These are phyloP conservation scores for Pisolithus tinctorius DNA, from an alignment of 768 basidiomycete genomes.

Conservation along the genomic window DNA sequence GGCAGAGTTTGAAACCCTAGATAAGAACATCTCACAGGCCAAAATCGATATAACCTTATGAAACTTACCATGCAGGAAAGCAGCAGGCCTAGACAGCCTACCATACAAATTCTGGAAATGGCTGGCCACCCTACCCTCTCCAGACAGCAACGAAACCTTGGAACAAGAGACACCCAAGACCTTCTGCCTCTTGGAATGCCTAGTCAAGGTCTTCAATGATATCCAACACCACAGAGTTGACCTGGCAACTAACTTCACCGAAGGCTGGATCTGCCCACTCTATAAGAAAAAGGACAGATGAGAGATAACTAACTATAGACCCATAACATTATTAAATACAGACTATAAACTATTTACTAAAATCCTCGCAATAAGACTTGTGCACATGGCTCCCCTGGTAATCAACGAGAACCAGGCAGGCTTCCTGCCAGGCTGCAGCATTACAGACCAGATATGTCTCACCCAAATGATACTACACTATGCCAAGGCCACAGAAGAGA, in stretches of 20 bases:
- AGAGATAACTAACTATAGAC: conserved; percentile 28
- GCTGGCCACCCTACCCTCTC: too few relatives aligned
- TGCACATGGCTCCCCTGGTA: not conserved
- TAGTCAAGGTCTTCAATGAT: conserved; percentile 8
- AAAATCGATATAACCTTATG: conserved; percentile 11
- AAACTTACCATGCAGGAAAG: conserved; percentile 7
- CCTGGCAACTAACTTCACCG: conserved; percentile 12
- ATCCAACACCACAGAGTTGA: conserved; percentile 20
- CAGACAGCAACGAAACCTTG: too few relatives aligned
- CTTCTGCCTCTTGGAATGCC: conserved; percentile 3
- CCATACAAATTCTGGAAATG: too few relatives aligned
- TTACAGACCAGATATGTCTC: too few relatives aligned
- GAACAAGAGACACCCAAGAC: too few relatives aligned
- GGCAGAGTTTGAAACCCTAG: not conserved
- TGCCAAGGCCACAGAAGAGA: too few relatives aligned
- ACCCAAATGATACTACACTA: too few relatives aligned
- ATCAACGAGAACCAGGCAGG: too few relatives aligned
- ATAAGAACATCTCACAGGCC: not conserved
- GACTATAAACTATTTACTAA: conserved; percentile 24
- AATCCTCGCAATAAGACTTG: conserved; percentile 14
- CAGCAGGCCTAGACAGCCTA: conserved; percentile 20
- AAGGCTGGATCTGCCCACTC: conserved; percentile 31
- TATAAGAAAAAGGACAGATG: conserved; percentile 33
- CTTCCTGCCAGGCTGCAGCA: too few relatives aligned
- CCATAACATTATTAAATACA: too few relatives aligned